Evolutionary conservation across 2,329 filamentous ascomycete species (phyloP), one percentile per base, ranked within the genome.

Genomic region (Pseudopyricularia cyperi): DNA sequence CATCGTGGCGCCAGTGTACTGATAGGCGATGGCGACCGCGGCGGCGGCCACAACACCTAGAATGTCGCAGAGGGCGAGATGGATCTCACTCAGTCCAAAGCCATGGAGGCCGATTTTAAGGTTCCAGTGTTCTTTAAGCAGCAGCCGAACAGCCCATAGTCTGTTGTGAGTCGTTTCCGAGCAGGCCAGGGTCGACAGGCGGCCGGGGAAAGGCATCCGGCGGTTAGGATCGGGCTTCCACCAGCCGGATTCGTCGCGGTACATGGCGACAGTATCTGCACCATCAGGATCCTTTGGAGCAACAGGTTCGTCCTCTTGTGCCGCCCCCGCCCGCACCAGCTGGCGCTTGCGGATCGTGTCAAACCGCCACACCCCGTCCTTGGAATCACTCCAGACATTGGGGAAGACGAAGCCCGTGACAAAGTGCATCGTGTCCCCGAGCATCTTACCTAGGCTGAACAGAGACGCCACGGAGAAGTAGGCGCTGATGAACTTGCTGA

Each of bases 401-500:
- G 91, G 91, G 55, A 93, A 94, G 7, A 88, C 60, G 52, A 93
- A 72, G 1, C 80, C 82, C 1, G 80, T 75, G 1, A 74, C 57
- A 7, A 90, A 70, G 54, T 82, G 75, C 50, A 93, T 68, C 1
- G 69, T 66, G 61, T 96, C 89, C n/a, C 82, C 83, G 47, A 89
- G 68, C 24, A 95, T 74, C 44, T 81, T 82, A 8, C 82, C 74
- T 15, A 93, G 75, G 55, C 87, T 88, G 55, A 86, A 83, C n/a
- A 94, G 67, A 0, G 87, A 88, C 62, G 91, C 81, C 53, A 80
- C 66, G 3, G 86, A 87, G 68, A 95, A 90, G 71, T 97, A 96
- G 61, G 77, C 81, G 37, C 87, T 83, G 22, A 97, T 71, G 37
- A 94, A 77, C 66, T 84, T 87, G 70, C 91, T 96, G 60, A 97